A percentile compares a stretch with the other conserved stretches of the same genome.
phyloP scores from a whole-genome alignment of 108 stramenopile species.

The Pseudonitzschia multiseries region DNA sequence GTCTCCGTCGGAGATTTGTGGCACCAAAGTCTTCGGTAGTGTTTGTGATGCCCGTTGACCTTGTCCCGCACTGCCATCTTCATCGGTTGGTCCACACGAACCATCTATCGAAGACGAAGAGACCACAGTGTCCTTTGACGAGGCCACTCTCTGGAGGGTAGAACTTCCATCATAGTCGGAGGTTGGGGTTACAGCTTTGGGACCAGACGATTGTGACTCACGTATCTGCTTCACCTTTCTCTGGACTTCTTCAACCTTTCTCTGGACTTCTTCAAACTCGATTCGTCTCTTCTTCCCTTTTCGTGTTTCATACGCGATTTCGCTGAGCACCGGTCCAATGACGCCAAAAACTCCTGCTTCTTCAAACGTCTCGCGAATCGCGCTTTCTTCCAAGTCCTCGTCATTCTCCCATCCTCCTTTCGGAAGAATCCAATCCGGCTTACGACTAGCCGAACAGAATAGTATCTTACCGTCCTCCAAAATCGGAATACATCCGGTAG shows the following conservation, averaged over 20 bases:
- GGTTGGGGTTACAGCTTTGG: neutral
- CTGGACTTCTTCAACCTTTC: slow-evolving; percentile 37
- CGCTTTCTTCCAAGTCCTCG: slow-evolving; percentile 86
- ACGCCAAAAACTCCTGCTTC: slow-evolving; percentile 84
- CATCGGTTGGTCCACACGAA: neutral
- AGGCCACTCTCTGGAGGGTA: neutral
- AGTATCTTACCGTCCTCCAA: slow-evolving; percentile 71
- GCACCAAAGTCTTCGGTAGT: neutral
- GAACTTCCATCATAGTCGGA: neutral
- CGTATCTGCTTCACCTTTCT: slow-evolving; percentile 15
- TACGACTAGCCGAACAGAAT: slow-evolving; percentile 71
- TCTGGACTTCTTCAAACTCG: slow-evolving; percentile 39
- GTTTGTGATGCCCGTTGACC: neutral
- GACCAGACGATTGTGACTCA: slow-evolving; percentile 1
- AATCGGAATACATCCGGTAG: slow-evolving; percentile 77
- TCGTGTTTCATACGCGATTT: slow-evolving; percentile 80
- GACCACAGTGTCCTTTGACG: neutral
- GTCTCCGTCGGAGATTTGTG: slow-evolving; percentile 10
- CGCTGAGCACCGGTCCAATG: slow-evolving; percentile 63
- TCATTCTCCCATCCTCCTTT: slow-evolving; percentile 96
- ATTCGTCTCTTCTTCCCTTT: slow-evolving; percentile 71
- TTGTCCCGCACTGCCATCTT: neutral
- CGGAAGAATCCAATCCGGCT: slow-evolving; percentile 91
- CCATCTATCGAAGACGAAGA: neutral
- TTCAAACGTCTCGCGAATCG: slow-evolving; percentile 87